Evolutionary conservation across 2,329 filamentous ascomycete genomes (phyloP).

Genomic region (Pestalotiopsis sp.): DNA sequence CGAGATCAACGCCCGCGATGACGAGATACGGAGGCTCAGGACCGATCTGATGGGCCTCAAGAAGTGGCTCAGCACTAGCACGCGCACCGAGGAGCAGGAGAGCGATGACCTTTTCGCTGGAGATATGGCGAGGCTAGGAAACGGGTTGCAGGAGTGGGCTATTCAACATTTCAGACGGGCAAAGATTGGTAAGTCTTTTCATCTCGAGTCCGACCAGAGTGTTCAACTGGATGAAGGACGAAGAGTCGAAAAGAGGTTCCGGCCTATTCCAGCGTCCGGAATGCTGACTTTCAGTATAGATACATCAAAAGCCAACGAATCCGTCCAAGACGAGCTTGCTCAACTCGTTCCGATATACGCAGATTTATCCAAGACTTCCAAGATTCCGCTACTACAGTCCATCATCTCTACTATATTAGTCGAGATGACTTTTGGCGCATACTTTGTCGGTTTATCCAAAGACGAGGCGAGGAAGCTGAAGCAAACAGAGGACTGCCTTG

Average conservation of each 20-base stretch:
- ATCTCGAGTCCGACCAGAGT: neutral
- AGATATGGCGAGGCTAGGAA: constrained; percentile 62
- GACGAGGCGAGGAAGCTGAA: constrained; percentile 54
- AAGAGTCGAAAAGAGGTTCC: no score
- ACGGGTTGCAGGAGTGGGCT: constrained; percentile 75
- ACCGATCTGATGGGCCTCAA: constrained; percentile 69
- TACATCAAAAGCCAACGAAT: constrained; percentile 34
- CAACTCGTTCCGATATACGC: constrained; percentile 60
- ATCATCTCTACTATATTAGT: constrained; percentile 62
- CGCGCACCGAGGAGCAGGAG: constrained; percentile 60
- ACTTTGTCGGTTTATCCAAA: constrained; percentile 63
- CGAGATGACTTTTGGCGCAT: constrained; percentile 62
- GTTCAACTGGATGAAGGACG: neutral
- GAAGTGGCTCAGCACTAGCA: constrained; percentile 71
- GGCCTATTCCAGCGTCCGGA: neutral
- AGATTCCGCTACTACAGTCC: constrained; percentile 65
- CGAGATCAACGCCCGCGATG: constrained; percentile 53
- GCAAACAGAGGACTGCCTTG: constrained; percentile 50
- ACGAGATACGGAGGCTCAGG: constrained; percentile 56
- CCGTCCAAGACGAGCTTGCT: constrained; percentile 37
- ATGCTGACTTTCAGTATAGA: neutral
- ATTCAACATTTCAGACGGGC: constrained; percentile 69
- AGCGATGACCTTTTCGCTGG: constrained; percentile 70
- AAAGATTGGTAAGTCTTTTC: constrained; percentile 52
- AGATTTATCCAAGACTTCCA: constrained; percentile 54